Conservation (phyloP, 352 stramenopile genomes). For the Vaucheria bursata region DNA sequence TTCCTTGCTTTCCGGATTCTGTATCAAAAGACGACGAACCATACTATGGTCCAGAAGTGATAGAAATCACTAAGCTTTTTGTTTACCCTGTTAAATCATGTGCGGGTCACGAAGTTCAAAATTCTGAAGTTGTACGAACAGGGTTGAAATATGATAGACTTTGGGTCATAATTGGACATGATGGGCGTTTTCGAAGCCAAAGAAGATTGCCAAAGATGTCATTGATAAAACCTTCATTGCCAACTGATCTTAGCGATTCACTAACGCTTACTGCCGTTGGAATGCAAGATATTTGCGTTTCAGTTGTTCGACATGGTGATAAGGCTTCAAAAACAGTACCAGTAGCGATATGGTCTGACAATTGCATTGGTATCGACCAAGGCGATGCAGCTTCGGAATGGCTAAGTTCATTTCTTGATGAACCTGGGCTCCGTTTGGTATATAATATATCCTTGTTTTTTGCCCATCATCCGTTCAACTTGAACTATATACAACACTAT, state of each 20-base stretch:
- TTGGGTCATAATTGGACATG: slow-evolving; percentile 33
- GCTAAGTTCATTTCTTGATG: slow-evolving; percentile 24
- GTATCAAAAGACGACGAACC: background rate
- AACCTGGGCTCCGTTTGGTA: slow-evolving; percentile 3
- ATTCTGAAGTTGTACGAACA: slow-evolving; percentile 5
- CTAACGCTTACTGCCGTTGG: slow-evolving; percentile 22
- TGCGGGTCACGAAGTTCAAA: slow-evolving; percentile 24
- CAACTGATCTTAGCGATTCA: slow-evolving; percentile 24
- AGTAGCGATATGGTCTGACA: slow-evolving; percentile 36
- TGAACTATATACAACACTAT: too few relatives aligned
- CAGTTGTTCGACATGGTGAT: slow-evolving; percentile 10
- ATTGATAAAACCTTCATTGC: slow-evolving; percentile 31
- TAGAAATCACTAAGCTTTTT: slow-evolving; percentile 24
- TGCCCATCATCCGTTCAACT: too few relatives aligned
- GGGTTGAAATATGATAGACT: slow-evolving; percentile 38
- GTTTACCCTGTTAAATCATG: slow-evolving; percentile 47
- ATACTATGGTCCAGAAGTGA: slow-evolving; percentile 5
- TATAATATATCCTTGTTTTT: too few relatives aligned
- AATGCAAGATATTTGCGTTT: slow-evolving; percentile 13
- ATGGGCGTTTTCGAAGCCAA: slow-evolving; percentile 36
- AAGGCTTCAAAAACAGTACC: background rate
- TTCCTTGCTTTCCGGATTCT: background rate
- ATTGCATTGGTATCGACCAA: slow-evolving; percentile 34
- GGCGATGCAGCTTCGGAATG: slow-evolving; percentile 28
- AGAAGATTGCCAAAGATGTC: slow-evolving; percentile 40